Percentiles rank a stretch among this genome's conserved stretches.
Evolutionary conservation across 225 moss, liverwort and hornwort genomes (phyloP).

Genomic region (Bryoerythrophyllum caledonicum): DNA sequence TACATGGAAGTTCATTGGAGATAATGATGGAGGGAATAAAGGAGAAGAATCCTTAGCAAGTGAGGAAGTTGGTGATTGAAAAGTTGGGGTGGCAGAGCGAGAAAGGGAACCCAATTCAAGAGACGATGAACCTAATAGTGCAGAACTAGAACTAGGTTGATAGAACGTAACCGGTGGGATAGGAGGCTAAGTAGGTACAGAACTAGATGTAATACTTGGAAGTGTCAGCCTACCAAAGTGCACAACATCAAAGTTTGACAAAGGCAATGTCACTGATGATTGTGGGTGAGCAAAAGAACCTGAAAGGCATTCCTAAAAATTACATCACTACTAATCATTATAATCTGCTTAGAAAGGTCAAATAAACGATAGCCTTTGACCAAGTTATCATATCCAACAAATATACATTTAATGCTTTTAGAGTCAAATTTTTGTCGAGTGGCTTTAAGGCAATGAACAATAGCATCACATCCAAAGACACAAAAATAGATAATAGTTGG

Average conservation of each 20-base stretch:
- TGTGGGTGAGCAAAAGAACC: background rate
- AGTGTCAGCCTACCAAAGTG: background rate
- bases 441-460: background rate
- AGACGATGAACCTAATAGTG: too few relatives aligned
- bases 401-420: background rate
- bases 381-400: background rate
- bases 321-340: background rate
- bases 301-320: background rate
- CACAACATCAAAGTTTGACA: background rate
- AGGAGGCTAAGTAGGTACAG: background rate
- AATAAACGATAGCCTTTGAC: background rate
- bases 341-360: background rate
- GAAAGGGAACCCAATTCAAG: too few relatives aligned
- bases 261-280: background rate
- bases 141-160: too few relatives aligned
- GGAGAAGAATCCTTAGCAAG: background rate
- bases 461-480: background rate
- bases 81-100: background rate
- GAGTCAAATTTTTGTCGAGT: background rate
- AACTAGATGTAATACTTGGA: background rate
- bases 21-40: background rate
- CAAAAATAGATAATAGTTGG: background rate
- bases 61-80: background rate
- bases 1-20: background rate
- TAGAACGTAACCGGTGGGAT: too few relatives aligned